Percentiles rank a stretch among this genome's conserved stretches.
Evolutionary conservation across 768 basidiomycete species (phyloP).

Genomic region (Kwoniella sp.): DNA sequence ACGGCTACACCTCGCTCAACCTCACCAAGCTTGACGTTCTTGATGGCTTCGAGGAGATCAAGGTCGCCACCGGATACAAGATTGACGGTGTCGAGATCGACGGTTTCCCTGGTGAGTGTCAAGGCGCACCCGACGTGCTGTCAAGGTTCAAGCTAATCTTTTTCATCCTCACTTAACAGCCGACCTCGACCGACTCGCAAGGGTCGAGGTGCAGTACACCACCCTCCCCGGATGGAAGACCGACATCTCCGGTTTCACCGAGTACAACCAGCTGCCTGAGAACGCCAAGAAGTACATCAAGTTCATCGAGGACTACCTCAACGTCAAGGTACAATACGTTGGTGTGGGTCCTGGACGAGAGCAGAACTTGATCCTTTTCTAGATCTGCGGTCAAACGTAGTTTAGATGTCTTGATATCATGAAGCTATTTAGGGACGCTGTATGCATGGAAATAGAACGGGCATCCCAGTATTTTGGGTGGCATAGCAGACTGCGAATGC

Average conservation of each 20-base stretch:
- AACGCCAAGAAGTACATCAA: conserved; percentile 83
- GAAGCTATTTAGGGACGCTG: background rate
- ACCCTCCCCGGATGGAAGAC: conserved; percentile 90
- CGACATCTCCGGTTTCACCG: conserved; percentile 67
- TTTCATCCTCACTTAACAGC: conserved; percentile 60
- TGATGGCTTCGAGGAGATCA: conserved; percentile 80
- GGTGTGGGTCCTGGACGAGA: conserved; percentile 87
- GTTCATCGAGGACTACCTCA: conserved; percentile 77
- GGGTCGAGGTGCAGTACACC: conserved; percentile 81
- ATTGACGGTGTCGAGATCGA: conserved; percentile 74
- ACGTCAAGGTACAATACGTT: conserved; percentile 82
- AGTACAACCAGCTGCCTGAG: conserved; percentile 75
- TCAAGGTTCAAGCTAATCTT: conserved; percentile 18
- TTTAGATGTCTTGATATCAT: background rate
- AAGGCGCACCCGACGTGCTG: background rate
- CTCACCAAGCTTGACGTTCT: conserved; percentile 95
- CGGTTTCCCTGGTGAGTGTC: conserved; percentile 79
- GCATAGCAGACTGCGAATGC: too few species aligned
- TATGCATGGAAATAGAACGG: conserved; percentile 1
- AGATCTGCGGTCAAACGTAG: conserved; percentile 2
- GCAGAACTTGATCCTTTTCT: conserved; percentile 64
- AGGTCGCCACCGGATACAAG: conserved; percentile 78
- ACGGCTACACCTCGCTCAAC: conserved; percentile 91
- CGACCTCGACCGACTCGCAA: conserved; percentile 76
- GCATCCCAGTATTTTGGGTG: background rate